phyloP scores from a whole-genome alignment of 345 rosid genomes.

The Clausena lansium region DNA sequence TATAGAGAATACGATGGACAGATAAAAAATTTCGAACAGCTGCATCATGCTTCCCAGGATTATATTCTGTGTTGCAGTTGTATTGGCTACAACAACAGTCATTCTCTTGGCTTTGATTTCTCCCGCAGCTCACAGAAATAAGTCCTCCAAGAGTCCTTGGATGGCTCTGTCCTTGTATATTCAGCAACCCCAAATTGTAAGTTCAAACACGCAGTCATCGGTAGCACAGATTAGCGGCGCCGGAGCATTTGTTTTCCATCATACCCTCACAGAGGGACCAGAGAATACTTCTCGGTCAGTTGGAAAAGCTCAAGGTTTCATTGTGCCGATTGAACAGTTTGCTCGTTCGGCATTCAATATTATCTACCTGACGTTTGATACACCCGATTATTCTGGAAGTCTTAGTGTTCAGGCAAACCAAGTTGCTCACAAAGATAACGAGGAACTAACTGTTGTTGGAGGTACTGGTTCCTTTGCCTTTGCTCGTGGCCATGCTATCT shows the following conservation, averaged over 20 bases:
- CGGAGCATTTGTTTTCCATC: constrained; percentile 66
- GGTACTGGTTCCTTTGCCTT: constrained; percentile 86
- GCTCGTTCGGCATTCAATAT: constrained; percentile 65
- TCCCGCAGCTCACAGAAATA: constrained; percentile 38
- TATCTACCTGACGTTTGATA: constrained; percentile 63
- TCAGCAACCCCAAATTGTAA: constrained; percentile 44
- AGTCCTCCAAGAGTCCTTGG: constrained; percentile 34
- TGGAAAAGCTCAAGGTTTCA: constrained; percentile 79
- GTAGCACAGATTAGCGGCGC: background rate
- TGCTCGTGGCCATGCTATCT: constrained; percentile 68
- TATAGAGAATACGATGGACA: background rate
- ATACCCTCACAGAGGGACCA: constrained; percentile 62
- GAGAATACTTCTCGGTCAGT: constrained; percentile 62
- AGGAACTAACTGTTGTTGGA: constrained; percentile 64
- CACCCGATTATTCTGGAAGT: constrained; percentile 56
- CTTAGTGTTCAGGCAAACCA: constrained; percentile 56
- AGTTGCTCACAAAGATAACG: constrained; percentile 31
- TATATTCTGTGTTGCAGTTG: constrained; percentile 57
- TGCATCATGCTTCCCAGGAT: constrained; percentile 53
- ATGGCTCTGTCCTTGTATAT: constrained; percentile 68
- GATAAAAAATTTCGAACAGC: background rate
- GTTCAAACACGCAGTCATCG: constrained; percentile 23
- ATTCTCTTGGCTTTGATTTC: constrained; percentile 59
- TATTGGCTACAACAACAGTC: constrained; percentile 45
- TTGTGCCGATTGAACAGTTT: constrained; percentile 58